Evolutionary conservation across 2,329 filamentous ascomycete genomes (phyloP), one percentile per base, ranked within the genome.

Genomic region (Neoarthrinium moseri): DNA sequence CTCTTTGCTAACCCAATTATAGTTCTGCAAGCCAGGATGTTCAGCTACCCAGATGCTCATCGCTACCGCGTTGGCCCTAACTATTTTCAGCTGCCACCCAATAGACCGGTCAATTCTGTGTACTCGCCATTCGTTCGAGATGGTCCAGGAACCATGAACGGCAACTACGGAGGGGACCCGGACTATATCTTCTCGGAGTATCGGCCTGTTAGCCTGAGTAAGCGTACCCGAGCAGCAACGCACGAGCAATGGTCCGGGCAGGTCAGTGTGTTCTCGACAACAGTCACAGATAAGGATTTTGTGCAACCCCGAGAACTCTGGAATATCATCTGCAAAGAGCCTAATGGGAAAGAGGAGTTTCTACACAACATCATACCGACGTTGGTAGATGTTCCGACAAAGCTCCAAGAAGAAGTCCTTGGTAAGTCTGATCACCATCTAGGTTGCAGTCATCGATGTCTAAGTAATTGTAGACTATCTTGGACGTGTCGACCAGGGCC

Each of bases 11-110:
- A 12, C 8, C 5, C 10, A 20, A 7, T 3, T 15, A 10, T 24
- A 41, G 26, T 41, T 15, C 38, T 41, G 12, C 38, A 41, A 11
- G 38, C 38, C 13, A 29, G 38, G 17, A 41, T 41, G 26, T 41
- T 41, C 17, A 20, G n/a, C 17, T 32, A 41, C 12, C 38, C 38
- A 2, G 38, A 41, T 18, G 38, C 38, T 13, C 24, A 29, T 20
- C 23, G 38, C 5, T 41, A 41, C 26, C 23, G 38, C 13, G 24
- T 41, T 15, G 38, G 38, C 5, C 38, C 38, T 15, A 41, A 41
- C 8, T 41, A 41, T 26, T 32, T 29, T 17, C 26, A 29, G 5
- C 38, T 41, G 4, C 38, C 38, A 4, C 26, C 24, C 4, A 41
- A 41, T 20, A 13, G 24, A 10, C 38, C 38, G 3, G 18, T 23